Percentiles rank a stretch among this genome's conserved stretches.
phyloP scores from a whole-genome alignment of 106 monocot genomes.

The Platanthera guangdongensis region DNA sequence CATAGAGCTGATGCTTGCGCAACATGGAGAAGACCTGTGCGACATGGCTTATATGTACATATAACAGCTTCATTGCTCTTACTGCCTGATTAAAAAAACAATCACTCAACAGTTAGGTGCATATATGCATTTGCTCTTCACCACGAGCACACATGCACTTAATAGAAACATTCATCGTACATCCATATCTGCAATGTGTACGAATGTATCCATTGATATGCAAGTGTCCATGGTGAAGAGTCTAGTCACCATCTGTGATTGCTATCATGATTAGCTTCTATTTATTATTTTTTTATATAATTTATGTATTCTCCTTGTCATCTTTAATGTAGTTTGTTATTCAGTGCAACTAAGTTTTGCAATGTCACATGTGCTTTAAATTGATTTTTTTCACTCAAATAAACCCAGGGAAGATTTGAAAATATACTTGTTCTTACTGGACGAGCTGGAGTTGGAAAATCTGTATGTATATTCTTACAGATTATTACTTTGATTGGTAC shows the following conservation, averaged over 20 bases:
- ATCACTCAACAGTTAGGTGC: background rate
- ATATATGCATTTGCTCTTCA: no score
- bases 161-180: background rate
- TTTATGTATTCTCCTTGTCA: no score
- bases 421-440: constrained; percentile 74
- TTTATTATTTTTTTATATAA: background rate
- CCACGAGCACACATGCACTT: background rate
- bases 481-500: background rate
- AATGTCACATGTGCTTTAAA: background rate
- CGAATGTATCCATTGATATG: no score
- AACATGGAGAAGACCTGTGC: no score
- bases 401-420: constrained; percentile 22
- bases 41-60: no score
- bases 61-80: background rate
- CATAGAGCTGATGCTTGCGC: no score
- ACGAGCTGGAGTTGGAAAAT: constrained; percentile 86
- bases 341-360: background rate
- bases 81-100: background rate
- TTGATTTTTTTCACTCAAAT: background rate
- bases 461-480: constrained; percentile 36
- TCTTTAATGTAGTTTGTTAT: background rate
- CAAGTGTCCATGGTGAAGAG: background rate
- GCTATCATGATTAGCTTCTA: background rate
- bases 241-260: background rate
- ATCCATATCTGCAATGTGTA: constrained; percentile 1